These are phyloP conservation scores for Suillus occidentalis DNA, from an alignment of 768 basidiomycete genomes.

Conservation along the genomic window DNA sequence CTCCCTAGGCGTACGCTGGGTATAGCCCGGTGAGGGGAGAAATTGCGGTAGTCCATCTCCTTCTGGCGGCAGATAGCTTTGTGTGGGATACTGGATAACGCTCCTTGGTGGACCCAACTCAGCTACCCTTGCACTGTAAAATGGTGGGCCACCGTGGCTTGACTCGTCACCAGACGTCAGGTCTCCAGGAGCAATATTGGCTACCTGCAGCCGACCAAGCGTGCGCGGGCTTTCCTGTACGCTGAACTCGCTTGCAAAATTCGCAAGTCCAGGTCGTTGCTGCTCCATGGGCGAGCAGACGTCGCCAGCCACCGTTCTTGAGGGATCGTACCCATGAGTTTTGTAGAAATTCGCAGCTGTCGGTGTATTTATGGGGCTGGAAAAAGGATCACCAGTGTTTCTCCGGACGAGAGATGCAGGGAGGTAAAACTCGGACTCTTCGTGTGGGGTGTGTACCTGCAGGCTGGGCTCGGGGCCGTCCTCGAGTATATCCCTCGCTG, in stretches of 20 bases:
- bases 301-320: slow-evolving; percentile 20
- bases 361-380: slow-evolving; percentile 14
- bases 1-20: slow-evolving; percentile 8
- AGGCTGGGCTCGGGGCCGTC: slow-evolving; percentile 8
- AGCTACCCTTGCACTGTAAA: neutral
- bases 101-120: slow-evolving; percentile 20
- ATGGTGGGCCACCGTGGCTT: neutral
- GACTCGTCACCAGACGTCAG: slow-evolving; percentile 34
- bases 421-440: slow-evolving; percentile 24
- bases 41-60: slow-evolving; percentile 28
- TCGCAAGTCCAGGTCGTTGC: slow-evolving; percentile 25
- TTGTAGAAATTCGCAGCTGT: slow-evolving; percentile 12
- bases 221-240: slow-evolving; percentile 35
- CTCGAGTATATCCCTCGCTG: slow-evolving; percentile 32
- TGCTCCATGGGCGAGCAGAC: slow-evolving; percentile 13
- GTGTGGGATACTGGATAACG: slow-evolving; percentile 19
- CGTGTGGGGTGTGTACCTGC: neutral
- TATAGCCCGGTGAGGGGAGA: slow-evolving; percentile 21
- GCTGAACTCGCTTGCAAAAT: slow-evolving; percentile 24
- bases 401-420: slow-evolving; percentile 23
- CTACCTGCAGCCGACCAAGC: slow-evolving; percentile 47
- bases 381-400: slow-evolving; percentile 20
- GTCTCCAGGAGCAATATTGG: slow-evolving; percentile 51
- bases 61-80: slow-evolving; percentile 25
- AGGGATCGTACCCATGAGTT: slow-evolving; percentile 12